Evolutionary conservation across 2,329 filamentous ascomycete species (phyloP).

Genomic region (Teratosphaeriaceae sp.): DNA sequence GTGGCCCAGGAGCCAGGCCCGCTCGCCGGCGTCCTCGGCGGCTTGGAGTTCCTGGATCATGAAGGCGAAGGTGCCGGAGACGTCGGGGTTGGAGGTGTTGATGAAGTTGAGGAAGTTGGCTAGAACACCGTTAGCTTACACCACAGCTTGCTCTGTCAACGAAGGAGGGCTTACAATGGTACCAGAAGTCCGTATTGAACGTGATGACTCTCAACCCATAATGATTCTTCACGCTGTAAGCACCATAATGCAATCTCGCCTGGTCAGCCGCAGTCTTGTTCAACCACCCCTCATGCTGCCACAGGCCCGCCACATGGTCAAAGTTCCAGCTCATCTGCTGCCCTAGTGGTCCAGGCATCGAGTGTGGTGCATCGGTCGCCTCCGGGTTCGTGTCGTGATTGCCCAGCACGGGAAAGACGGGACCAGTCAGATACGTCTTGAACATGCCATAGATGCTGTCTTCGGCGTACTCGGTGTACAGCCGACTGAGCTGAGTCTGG

Average conservation of each 20-base stretch:
- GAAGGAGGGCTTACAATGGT: constrained; percentile 19
- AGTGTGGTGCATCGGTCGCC: constrained; percentile 48
- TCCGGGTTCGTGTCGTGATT: constrained; percentile 53
- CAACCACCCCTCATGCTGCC: constrained; percentile 53
- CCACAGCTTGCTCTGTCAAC: too few species aligned
- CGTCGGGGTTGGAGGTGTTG: constrained; percentile 47
- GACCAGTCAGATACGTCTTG: constrained; percentile 49
- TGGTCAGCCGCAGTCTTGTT: constrained; percentile 37
- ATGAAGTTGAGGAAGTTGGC: constrained; percentile 45
- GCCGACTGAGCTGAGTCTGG: constrained; percentile 44
- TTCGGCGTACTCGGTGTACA: constrained; percentile 50
- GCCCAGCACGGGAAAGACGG: constrained; percentile 51
- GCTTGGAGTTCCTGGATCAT: constrained; percentile 47
- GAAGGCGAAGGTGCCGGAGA: constrained; percentile 43
- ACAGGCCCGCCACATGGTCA: constrained; percentile 48
- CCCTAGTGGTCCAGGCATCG: constrained; percentile 46
- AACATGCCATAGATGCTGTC: constrained; percentile 47
- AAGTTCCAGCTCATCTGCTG: constrained; percentile 54
- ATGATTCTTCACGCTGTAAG: constrained; percentile 49
- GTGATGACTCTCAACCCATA: constrained; percentile 47
- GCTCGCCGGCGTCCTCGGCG: constrained; percentile 46
- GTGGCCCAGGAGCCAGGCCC: constrained; percentile 50
- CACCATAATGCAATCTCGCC: constrained; percentile 49
- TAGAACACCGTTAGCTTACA: not conserved
- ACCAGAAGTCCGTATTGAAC: constrained; percentile 47